Percentiles rank a stretch among this genome's conserved stretches.
Conservation (phyloP, 768 basidiomycete genomes). For the Tylopilus intermedius region DNA sequence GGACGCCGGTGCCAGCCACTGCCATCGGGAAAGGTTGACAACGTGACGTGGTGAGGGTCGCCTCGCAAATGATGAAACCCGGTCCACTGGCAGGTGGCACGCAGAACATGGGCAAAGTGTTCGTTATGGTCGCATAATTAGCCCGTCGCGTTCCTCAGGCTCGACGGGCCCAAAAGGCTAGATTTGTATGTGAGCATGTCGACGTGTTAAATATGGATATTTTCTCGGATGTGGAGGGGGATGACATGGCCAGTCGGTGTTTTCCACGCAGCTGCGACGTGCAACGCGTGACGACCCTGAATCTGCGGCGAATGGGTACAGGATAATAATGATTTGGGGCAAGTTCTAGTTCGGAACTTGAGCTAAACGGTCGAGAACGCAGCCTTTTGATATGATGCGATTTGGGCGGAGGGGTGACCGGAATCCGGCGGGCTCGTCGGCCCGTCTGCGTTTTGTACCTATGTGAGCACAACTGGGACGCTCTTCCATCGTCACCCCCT, state of each 20-base stretch:
- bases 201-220: conserved; percentile 4
- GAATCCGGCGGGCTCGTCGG: conserved; percentile 8
- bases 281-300: conserved; percentile 24
- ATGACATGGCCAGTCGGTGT: conserved; percentile 5
- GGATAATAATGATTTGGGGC: background rate
- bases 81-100: background rate
- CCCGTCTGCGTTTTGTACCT: background rate
- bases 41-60: conserved; percentile 11
- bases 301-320: conserved; percentile 8
- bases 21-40: conserved; percentile 5
- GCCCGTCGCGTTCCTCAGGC: conserved; percentile 2
- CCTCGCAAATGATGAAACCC: conserved; percentile 2
- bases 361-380: conserved; percentile 17
- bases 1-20: conserved; percentile 7
- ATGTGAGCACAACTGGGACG: no score
- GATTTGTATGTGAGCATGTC: conserved; percentile 6
- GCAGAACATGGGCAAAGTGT: background rate
- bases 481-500: background rate
- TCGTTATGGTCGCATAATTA: conserved; percentile 8
- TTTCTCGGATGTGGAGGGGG: conserved; percentile 9
- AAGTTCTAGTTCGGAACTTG: conserved; percentile 19
- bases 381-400: conserved; percentile 15
- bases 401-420: conserved; percentile 26
- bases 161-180: background rate
- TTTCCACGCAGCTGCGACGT: conserved; percentile 16